Conservation (phyloP, 495 filamentous ascomycete genomes). For the Cudoniella acicularis region DNA sequence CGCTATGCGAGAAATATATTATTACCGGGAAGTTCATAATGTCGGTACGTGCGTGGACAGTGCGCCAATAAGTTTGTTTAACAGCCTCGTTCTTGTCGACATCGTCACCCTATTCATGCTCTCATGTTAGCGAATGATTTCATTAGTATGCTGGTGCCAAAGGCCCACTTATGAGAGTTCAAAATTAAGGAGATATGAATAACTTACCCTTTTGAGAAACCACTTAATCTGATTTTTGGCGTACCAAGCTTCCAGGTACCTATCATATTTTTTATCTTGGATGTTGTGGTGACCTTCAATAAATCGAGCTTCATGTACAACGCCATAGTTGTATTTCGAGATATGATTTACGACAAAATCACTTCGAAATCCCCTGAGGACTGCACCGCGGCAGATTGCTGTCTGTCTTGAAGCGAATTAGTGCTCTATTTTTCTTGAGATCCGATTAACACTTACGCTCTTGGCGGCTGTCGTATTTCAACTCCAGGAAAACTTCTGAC, state of each 20-base stretch:
- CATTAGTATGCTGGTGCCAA: too few species aligned
- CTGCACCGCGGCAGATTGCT: slow-evolving; percentile 9
- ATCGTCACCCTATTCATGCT: not conserved
- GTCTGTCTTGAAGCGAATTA: not conserved
- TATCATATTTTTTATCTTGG: not conserved
- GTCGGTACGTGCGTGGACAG: too few species aligned
- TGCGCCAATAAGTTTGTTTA: too few species aligned
- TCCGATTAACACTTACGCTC: too few species aligned
- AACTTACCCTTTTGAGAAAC: not conserved
- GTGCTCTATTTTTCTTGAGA: too few species aligned
- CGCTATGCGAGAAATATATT: not conserved
- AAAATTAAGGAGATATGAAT: too few species aligned
- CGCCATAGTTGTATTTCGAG: slow-evolving; percentile 8
- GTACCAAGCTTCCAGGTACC: not conserved
- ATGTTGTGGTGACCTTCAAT: not conserved
- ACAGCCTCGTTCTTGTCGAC: not conserved
- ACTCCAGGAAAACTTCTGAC: not conserved
- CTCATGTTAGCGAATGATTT: too few species aligned
- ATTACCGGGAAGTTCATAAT: not conserved
- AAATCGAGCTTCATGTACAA: not conserved
- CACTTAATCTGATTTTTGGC: not conserved
- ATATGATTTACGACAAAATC: slow-evolving; percentile 6
- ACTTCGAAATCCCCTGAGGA: slow-evolving; percentile 2
- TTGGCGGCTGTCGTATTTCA: not conserved
- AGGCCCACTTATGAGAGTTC: too few species aligned